Evolutionary conservation across 2,329 filamentous ascomycete species (phyloP).

Genomic region (Clonostachys chloroleuca): DNA sequence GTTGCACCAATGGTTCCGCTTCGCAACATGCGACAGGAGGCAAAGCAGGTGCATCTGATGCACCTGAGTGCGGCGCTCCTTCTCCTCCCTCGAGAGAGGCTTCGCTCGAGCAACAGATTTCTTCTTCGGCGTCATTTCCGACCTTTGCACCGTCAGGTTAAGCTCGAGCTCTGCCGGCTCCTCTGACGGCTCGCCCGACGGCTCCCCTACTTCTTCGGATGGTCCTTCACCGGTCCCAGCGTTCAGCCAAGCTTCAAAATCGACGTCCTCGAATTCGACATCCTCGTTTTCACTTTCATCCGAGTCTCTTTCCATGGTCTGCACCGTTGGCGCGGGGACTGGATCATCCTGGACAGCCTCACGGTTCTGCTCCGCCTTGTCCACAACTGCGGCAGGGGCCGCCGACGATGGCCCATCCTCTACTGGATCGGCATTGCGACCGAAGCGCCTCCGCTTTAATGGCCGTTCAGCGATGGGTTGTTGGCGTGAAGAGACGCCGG

Average conservation of each 20-base stretch:
- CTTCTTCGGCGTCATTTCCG: slow-evolving; percentile 16
- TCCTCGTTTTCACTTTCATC: slow-evolving; percentile 35
- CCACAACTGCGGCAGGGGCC: slow-evolving; percentile 3
- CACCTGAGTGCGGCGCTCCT: slow-evolving; percentile 59
- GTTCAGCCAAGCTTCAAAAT: slow-evolving; percentile 26
- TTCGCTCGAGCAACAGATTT: slow-evolving; percentile 36
- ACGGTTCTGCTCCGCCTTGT: slow-evolving; percentile 26
- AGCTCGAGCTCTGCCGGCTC: slow-evolving; percentile 34
- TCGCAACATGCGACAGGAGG: slow-evolving; percentile 70
- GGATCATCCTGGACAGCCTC: slow-evolving; percentile 44
- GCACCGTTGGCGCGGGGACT: slow-evolving; percentile 37
- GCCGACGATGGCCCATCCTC: background rate
- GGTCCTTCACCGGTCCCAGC: slow-evolving; percentile 9
- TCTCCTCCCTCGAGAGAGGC: slow-evolving; percentile 49
- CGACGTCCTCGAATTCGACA: slow-evolving; percentile 42
- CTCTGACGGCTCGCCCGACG: no score
- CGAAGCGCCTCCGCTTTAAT: slow-evolving; percentile 27
- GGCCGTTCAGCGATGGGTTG: slow-evolving; percentile 26
- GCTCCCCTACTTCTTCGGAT: slow-evolving; percentile 12
- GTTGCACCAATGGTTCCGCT: slow-evolving; percentile 88
- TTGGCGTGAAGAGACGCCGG: slow-evolving; percentile 25
- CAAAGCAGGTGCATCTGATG: slow-evolving; percentile 86
- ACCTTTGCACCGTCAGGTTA: slow-evolving; percentile 31
- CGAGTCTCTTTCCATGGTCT: slow-evolving; percentile 45
- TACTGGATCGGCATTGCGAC: background rate